Evolutionary conservation across 2,329 filamentous ascomycete species (phyloP).

Genomic region (Fonsecaea multimorphosa): DNA sequence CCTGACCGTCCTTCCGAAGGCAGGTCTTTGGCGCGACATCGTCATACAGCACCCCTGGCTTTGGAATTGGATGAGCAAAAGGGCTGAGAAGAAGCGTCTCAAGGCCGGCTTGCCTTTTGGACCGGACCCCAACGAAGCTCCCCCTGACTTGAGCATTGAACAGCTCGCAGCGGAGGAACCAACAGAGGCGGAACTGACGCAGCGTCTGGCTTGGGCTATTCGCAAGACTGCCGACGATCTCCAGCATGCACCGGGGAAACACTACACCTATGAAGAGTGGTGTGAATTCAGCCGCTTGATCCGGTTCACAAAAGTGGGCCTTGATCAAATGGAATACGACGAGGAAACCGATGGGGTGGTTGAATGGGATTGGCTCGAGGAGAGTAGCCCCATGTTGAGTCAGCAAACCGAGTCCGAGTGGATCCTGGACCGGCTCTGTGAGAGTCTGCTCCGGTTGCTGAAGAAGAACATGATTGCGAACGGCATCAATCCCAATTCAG

Average conservation of each 20-base stretch:
- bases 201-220: conserved; percentile 72
- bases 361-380: conserved; percentile 76
- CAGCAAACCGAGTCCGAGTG: conserved; percentile 69
- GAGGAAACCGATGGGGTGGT: conserved; percentile 65
- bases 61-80: conserved; percentile 47
- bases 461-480: conserved; percentile 34
- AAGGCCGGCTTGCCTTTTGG: conserved; percentile 55
- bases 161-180: conserved; percentile 54
- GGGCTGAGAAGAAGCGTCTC: conserved; percentile 53
- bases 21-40: conserved; percentile 61
- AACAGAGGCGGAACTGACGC: conserved; percentile 64
- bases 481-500: conserved; percentile 16
- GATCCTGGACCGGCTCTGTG: conserved; percentile 69
- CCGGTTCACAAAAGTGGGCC: conserved; percentile 56
- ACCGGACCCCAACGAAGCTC: conserved; percentile 19
- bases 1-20: conserved; percentile 69
- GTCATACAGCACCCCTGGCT: conserved; percentile 55
- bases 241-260: conserved; percentile 61
- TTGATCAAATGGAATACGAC: conserved; percentile 47
- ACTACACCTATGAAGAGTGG: conserved; percentile 85
- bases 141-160: conserved; percentile 45
- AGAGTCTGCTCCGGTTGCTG: conserved; percentile 61
- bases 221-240: conserved; percentile 69
- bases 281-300: conserved; percentile 81
- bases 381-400: conserved; percentile 70